These are phyloP conservation scores for Conidiobolus incongruus DNA, from an alignment of 371 early-diverging fungal species.

Conservation along the genomic window DNA sequence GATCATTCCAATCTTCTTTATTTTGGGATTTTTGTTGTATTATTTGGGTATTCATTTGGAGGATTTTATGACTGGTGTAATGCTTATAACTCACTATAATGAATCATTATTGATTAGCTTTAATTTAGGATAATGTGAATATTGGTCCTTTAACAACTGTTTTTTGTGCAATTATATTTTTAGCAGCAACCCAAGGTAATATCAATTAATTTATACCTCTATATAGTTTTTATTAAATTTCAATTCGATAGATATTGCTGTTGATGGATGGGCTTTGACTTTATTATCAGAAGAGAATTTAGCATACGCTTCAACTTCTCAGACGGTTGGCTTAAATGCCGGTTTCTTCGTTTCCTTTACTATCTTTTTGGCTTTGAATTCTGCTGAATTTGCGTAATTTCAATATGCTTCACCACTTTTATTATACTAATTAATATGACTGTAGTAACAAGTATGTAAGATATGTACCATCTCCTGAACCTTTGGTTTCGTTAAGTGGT, in stretches of 20 bases:
- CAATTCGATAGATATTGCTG: conserved; percentile 59
- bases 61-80: conserved; percentile 28
- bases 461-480: conserved; percentile 33
- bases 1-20: conserved; percentile 91
- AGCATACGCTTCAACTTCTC: conserved; percentile 79
- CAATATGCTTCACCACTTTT: background rate
- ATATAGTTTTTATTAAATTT: background rate
- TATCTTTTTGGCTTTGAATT: conserved; percentile 85
- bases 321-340: conserved; percentile 87
- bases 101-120: background rate
- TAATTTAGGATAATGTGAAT: conserved; percentile 22
- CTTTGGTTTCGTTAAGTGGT: conserved; percentile 52
- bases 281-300: conserved; percentile 69
- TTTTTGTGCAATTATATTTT: conserved; percentile 59
- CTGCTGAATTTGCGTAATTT: conserved; percentile 50
- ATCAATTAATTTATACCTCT: background rate
- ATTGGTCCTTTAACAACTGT: conserved; percentile 39
- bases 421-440: conserved; percentile 1
- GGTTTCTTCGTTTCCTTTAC: conserved; percentile 93
- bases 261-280: conserved; percentile 93
- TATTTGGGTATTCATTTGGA: conserved; percentile 60
- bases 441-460: conserved; percentile 73
- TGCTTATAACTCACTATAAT: background rate
- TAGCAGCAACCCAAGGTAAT: conserved; percentile 78
- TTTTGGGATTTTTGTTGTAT: conserved; percentile 48